Conservation (phyloP, 176 grass and related monocot genomes). For the Microstegium vimineum region DNA sequence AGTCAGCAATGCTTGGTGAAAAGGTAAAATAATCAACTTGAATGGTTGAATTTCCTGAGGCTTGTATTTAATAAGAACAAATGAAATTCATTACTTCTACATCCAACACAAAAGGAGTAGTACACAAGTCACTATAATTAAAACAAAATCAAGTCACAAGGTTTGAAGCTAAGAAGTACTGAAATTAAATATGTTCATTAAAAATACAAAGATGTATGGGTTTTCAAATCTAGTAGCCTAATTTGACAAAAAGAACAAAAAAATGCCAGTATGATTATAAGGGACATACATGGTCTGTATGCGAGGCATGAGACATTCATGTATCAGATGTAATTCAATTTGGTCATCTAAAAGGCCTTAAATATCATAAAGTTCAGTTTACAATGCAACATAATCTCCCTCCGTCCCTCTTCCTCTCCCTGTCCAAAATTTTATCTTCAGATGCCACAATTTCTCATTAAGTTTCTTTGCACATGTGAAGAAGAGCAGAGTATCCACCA, state of each 20-base stretch:
- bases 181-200: not conserved
- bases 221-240: not conserved
- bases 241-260: not conserved
- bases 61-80: slow-evolving; percentile 34
- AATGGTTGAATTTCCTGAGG: slow-evolving; percentile 38
- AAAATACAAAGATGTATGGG: not conserved
- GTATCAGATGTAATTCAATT: not conserved
- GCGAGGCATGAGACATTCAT: not conserved
- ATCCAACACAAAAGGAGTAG: not conserved
- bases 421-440: not conserved
- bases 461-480: not conserved
- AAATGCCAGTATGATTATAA: not conserved
- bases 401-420: not conserved
- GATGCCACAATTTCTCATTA: not conserved
- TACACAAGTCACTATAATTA: not conserved
- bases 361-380: not conserved
- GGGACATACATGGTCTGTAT: no score
- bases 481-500: not conserved
- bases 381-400: not conserved
- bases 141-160: not conserved
- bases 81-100: slow-evolving; percentile 5
- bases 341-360: not conserved
- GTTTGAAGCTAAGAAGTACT: not conserved
- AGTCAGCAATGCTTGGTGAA: slow-evolving; percentile 73
- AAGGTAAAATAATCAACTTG: slow-evolving; percentile 82